A percentile compares a stretch with the other conserved stretches of the same genome.
Conservation (phyloP, 352 stramenopile genomes). For the Lagenidium giganteum region DNA sequence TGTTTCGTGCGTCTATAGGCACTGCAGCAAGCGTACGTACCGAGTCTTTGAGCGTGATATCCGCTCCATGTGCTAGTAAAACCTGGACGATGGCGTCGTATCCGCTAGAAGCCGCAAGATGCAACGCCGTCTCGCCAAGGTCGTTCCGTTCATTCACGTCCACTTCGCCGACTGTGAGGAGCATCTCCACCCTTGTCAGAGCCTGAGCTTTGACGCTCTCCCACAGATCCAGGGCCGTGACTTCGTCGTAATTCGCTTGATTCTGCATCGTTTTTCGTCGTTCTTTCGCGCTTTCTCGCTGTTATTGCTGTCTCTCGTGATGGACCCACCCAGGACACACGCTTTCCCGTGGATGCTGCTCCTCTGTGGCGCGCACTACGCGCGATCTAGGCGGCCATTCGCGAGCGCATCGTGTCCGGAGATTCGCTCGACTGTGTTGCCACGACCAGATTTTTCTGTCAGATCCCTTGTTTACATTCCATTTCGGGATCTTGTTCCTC, state of each 20-base stretch:
- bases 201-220: constrained; percentile 4
- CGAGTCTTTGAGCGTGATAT: constrained; percentile 48
- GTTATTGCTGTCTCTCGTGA: constrained; percentile 4
- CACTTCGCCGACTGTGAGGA: constrained; percentile 16
- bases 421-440: no score
- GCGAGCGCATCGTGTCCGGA: no score
- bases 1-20: not conserved
- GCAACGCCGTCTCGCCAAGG: constrained; percentile 67
- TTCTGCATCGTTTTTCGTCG: not conserved
- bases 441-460: no score
- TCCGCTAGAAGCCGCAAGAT: constrained; percentile 53
- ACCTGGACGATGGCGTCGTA: constrained; percentile 47
- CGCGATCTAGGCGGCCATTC: no score
- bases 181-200: constrained; percentile 4
- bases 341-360: no score
- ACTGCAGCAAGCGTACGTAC: constrained; percentile 26
- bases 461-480: no score
- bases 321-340: no score
- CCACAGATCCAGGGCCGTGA: constrained; percentile 16
- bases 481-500: no score
- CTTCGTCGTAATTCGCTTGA: no score
- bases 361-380: no score
- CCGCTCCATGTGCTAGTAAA: constrained; percentile 47
- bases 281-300: constrained; percentile 2
- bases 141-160: constrained; percentile 61